These are phyloP conservation scores for Quercus tomentella DNA, from an alignment of 331 rosid genomes.

Conservation along the genomic window DNA sequence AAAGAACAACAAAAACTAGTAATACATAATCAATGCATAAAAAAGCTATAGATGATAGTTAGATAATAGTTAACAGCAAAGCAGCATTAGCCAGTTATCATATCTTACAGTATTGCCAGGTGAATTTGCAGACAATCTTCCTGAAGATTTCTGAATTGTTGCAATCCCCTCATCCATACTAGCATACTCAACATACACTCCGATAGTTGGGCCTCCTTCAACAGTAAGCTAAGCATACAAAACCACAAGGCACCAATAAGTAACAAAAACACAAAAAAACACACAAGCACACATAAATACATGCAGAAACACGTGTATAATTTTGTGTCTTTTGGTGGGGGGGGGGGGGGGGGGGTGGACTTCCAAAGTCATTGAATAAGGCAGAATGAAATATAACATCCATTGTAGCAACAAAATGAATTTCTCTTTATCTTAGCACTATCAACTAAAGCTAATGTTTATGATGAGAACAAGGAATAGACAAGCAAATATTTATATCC, in stretches of 20 bases:
- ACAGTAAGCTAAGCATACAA: conserved; percentile 55
- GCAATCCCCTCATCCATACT: conserved; percentile 63
- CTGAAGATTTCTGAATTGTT: conserved; percentile 61
- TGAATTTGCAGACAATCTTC: conserved; percentile 59
- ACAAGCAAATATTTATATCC: not conserved
- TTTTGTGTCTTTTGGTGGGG: not conserved
- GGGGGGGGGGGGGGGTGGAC: not conserved
- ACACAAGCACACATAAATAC: not conserved
- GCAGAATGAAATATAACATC: not conserved
- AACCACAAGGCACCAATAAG: conserved; percentile 1
- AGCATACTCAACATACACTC: conserved; percentile 61
- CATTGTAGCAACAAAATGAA: not conserved
- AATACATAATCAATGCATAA: conserved; percentile 2
- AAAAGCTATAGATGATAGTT: not conserved
- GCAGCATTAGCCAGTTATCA: conserved; percentile 15
- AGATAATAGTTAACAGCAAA: conserved; percentile 1
- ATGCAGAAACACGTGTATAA: not conserved
- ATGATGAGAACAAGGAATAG: not conserved
- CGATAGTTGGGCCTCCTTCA: conserved; percentile 83
- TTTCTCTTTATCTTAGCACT: not conserved
- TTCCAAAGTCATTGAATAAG: not conserved
- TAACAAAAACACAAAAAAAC: conserved; percentile 19
- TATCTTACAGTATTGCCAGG: conserved; percentile 81
- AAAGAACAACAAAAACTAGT: conserved; percentile 7
- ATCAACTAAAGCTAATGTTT: not conserved